Evolutionary conservation across 73 alveolate genomes (phyloP).

Genomic region (Paramecium caudatum): DNA sequence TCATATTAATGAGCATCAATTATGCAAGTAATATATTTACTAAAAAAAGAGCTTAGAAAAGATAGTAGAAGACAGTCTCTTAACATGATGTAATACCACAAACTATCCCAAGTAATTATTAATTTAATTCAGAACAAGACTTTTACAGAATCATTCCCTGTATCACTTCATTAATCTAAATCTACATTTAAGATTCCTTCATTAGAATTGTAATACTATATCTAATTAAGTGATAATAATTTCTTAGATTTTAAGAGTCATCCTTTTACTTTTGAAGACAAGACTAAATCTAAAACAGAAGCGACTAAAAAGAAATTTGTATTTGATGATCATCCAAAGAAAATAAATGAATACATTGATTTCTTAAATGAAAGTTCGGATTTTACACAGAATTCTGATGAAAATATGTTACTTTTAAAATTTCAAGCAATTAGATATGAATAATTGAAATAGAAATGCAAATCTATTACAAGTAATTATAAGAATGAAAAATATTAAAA

Average conservation of each 20-base stretch:
- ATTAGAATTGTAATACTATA: conserved; percentile 40
- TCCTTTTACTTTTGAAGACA: background rate
- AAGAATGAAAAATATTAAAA: background rate
- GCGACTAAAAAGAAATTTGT: conserved; percentile 42
- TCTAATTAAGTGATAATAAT: background rate
- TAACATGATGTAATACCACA: background rate
- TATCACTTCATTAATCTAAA: conserved; percentile 11
- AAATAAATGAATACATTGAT: conserved; percentile 48
- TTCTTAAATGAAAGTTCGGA: conserved; percentile 24
- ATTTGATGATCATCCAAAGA: background rate
- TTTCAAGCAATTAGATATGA: conserved; percentile 27
- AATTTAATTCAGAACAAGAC: background rate
- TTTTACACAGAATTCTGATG: conserved; percentile 19
- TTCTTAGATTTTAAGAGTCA: background rate
- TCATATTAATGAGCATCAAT: conserved; percentile 60
- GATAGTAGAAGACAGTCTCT: conserved; percentile 18
- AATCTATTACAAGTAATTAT: background rate
- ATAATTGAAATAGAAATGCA: conserved; percentile 20
- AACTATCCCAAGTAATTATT: background rate
- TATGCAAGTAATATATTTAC: conserved; percentile 52
- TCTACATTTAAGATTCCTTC: background rate
- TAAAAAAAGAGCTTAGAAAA: conserved; percentile 10
- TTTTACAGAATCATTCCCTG: conserved; percentile 54
- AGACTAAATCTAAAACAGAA: conserved; percentile 23
- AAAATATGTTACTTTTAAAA: background rate